These are phyloP conservation scores for Aspergillus steynii DNA, from an alignment of 495 filamentous ascomycete species.

Conservation along the genomic window DNA sequence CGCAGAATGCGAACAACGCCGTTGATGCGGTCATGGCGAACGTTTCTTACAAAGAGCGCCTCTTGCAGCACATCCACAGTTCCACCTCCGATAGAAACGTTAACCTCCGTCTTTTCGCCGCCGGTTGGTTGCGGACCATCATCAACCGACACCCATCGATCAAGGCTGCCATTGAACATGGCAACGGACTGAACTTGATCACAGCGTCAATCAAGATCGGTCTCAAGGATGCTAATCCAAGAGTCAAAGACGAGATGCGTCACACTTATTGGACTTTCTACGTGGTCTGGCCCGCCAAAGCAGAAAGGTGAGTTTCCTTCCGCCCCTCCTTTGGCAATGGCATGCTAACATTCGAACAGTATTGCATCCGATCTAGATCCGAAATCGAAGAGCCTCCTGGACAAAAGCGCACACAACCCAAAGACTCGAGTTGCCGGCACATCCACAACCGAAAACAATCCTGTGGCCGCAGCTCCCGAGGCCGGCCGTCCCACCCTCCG, in stretches of 20 bases:
- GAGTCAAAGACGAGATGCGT: conserved; percentile 80
- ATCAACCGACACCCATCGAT: conserved; percentile 76
- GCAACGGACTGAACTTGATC: conserved; percentile 74
- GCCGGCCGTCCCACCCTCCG: conserved; percentile 33
- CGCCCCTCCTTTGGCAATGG: neutral
- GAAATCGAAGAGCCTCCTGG: neutral
- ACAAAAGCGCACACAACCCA: neutral
- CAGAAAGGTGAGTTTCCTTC: conserved; percentile 60
- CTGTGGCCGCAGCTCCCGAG: conserved; percentile 68
- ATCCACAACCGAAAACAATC: conserved; percentile 69
- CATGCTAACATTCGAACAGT: conserved; percentile 42
- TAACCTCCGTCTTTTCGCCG: conserved; percentile 71
- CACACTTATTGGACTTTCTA: conserved; percentile 82
- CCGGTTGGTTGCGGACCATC: conserved; percentile 82
- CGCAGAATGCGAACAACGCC: conserved; percentile 73
- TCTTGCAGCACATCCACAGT: conserved; percentile 78
- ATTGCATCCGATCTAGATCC: conserved; percentile 74
- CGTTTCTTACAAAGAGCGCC: conserved; percentile 72
- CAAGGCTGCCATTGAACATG: conserved; percentile 79
- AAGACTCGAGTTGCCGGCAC: neutral
- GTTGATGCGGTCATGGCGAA: conserved; percentile 74
- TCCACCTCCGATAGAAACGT: conserved; percentile 92
- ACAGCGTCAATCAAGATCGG: conserved; percentile 89
- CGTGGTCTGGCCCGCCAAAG: conserved; percentile 71
- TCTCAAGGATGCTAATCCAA: conserved; percentile 81